Base-by-base conservation (phyloP, 2,329 filamentous ascomycete genomes). In the Tolypocladium capitatum region DNA sequence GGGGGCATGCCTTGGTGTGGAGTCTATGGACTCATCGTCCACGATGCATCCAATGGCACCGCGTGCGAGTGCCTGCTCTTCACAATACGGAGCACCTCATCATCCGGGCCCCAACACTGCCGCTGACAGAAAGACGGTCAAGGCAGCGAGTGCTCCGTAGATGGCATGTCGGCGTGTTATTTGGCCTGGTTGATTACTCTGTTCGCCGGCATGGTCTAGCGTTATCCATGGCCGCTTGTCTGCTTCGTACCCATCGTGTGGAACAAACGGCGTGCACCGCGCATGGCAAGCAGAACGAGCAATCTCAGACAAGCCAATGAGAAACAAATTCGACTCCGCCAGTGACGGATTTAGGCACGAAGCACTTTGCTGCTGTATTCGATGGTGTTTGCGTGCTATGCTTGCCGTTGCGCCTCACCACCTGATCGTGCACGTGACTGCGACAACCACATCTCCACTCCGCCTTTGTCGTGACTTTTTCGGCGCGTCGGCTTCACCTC, bases 401-500 rank as follows among this genome's bases (percentile, higher is more conserved):
- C n/a, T n/a, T n/a, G n/a, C n/a, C n/a, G n/a, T n/a, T n/a, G n/a
- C n/a, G n/a, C n/a, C n/a, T n/a, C n/a, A n/a, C n/a, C n/a, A n/a
- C n/a, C n/a, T n/a, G n/a, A n/a, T n/a, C n/a, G 3, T 6, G 36
- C 36, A 43, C 46, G 38, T 48, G 46, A 36, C 40, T 3, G 5
- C 18, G 2, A 1, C 41, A 20, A 43, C 28, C 13, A 41, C n/a
- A 27, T 20, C 45, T 34, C 36, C 11, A 41, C 40, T 41, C 24
- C 38, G n/a, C 21, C 14, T 7, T 14, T 28, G 18, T 35, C 41
- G 40, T 47, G 38, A 20, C 32, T 31, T 21, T 34, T 18, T 16
- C 18, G 35, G 21, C 46, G 21, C 51, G 52, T 63, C 63, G 63
- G 63, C 62, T 55, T 62, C 61, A 65, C 63, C 63, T 65, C 63